Evolutionary conservation across 2,329 filamentous ascomycete species (phyloP), one percentile per base, ranked within the genome.

Genomic region (Colletotrichum cuscutae): DNA sequence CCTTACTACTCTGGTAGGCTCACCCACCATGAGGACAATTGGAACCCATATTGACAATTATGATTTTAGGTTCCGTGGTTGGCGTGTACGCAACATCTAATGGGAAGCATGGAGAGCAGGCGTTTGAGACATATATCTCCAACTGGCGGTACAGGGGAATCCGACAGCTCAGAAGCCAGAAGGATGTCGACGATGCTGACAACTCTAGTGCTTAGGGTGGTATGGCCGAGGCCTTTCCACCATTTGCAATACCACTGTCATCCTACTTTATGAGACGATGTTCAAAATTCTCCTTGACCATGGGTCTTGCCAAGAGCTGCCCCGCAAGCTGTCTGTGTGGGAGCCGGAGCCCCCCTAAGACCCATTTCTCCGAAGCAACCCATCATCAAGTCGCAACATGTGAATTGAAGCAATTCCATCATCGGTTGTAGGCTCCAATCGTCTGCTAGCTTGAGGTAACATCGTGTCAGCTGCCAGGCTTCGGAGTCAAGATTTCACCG

Each of bases 1-100:
- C 75, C 74, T 0, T 76, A 76, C 35, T 76, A 74, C 57, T 76
- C 74, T 35, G 74, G 75, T 74, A 53, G 4, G 64, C 1, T 22
- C 28, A 24, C 4, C 11, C 5, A 42, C 56, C 5, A 72, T 64
- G 66, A 82, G 81, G 52, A 35, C 7, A 15, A 5, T 15, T 3
- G 1, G 24, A 11, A 0, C 4, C 4, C 4, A 5, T 15, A 4
- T n/a, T 19, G 1, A 15, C 57, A 62, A 58, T 56, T 52, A 4
- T 8, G 3, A 15, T 3, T 22, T 1, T 26, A 75, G 68, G 72
- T 57, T 46, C 68, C 4, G 63, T 60, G 3, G 24, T 73, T 0
- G 72, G 74, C 0, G 72, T 75, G 0, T 73, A 73, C 32, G 66
- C 65, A 0, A 74, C 72, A 2, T 73, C 74, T 5, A 75, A 75